Percentiles rank a stretch among this genome's conserved stretches.
Evolutionary conservation across 1,284 basidiomycete species (phyloP).

Genomic region (Sporisorium exsertum): DNA sequence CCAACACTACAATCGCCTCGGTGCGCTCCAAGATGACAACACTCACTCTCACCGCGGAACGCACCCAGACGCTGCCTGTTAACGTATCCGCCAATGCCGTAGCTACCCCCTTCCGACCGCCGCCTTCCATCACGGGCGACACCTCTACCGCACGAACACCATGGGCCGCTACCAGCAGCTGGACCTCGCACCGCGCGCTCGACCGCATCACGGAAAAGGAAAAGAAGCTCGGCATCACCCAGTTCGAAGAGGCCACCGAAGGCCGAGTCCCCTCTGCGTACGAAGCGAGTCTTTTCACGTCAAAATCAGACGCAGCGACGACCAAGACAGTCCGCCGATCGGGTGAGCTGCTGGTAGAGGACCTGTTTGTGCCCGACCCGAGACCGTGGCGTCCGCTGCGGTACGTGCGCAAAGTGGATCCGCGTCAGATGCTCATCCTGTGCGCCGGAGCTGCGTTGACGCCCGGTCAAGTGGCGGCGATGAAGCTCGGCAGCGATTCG

Average conservation of each 20-base stretch:
- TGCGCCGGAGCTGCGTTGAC: constrained; percentile 55
- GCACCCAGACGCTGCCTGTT: constrained; percentile 25
- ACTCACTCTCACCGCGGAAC: constrained; percentile 24
- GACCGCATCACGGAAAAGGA: constrained; percentile 49
- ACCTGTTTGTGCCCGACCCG: constrained; percentile 65
- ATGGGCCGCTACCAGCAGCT: constrained; percentile 29
- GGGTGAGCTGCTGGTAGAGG: constrained; percentile 38
- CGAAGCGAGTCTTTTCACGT: constrained; percentile 35
- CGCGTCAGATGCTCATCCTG: constrained; percentile 65
- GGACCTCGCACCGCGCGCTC: constrained; percentile 45
- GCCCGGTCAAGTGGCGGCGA: constrained; percentile 40
- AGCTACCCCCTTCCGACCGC: constrained; percentile 24
- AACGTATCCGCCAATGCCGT: constrained; percentile 40
- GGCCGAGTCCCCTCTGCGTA: constrained; percentile 45
- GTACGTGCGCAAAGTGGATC: constrained; percentile 64
- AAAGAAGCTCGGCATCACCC: constrained; percentile 47
- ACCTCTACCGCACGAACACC: constrained; percentile 25
- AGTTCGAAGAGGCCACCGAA: constrained; percentile 48
- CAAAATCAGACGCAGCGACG: constrained; percentile 25
- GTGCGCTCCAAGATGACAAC: constrained; percentile 45
- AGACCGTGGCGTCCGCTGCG: constrained; percentile 61
- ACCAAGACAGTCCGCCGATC: constrained; percentile 17
- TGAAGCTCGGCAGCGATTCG: constrained; percentile 33
- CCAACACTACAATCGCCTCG: constrained; percentile 27
- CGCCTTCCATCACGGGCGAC: constrained; percentile 42